Percentiles rank a stretch among this genome's conserved stretches.
Evolutionary conservation across 495 filamentous ascomycete species (phyloP).

Genomic region (Penicillium lividum): DNA sequence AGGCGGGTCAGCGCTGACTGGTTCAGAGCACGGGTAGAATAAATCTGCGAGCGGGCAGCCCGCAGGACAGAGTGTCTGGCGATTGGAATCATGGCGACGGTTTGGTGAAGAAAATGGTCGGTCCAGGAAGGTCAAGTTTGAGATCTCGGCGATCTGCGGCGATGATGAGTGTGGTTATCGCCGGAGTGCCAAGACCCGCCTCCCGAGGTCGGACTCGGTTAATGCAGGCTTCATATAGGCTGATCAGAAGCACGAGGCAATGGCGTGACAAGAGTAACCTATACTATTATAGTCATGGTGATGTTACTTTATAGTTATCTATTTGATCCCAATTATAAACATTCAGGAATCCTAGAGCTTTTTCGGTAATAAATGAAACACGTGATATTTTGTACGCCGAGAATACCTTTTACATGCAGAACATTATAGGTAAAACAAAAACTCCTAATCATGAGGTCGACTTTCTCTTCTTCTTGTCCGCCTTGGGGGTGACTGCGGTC

Average conservation of each 20-base stretch:
- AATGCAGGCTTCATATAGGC: conserved; percentile 31
- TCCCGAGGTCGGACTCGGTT: conserved; percentile 49
- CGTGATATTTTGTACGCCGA: conserved; percentile 44
- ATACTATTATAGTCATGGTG: no score
- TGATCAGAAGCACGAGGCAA: conserved; percentile 13
- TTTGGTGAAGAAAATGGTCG: conserved; percentile 6
- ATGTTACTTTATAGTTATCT: background rate
- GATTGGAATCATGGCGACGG: conserved; percentile 42
- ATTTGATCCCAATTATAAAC: background rate
- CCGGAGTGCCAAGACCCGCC: conserved; percentile 31
- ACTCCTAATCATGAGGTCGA: conserved; percentile 39
- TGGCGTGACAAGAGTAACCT: background rate
- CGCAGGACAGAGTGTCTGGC: conserved; percentile 49
- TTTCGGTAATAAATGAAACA: conserved; percentile 20
- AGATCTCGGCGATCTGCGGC: conserved; percentile 32
- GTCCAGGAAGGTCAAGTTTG: conserved; percentile 21
- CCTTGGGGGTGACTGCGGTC: conserved; percentile 28
- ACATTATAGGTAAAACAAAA: conserved; percentile 29
- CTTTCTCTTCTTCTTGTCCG: conserved; percentile 48
- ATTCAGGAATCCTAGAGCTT: background rate
- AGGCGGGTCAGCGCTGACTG: conserved; percentile 62
- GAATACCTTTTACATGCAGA: conserved; percentile 37
- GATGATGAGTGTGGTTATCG: conserved; percentile 35
- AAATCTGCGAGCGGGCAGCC: conserved; percentile 48
- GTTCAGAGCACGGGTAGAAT: conserved; percentile 31